Percentiles rank a stretch among this genome's conserved stretches.
These are phyloP conservation scores for Coprinopsis sp. DNA, from an alignment of 768 basidiomycete species.

Conservation along the genomic window DNA sequence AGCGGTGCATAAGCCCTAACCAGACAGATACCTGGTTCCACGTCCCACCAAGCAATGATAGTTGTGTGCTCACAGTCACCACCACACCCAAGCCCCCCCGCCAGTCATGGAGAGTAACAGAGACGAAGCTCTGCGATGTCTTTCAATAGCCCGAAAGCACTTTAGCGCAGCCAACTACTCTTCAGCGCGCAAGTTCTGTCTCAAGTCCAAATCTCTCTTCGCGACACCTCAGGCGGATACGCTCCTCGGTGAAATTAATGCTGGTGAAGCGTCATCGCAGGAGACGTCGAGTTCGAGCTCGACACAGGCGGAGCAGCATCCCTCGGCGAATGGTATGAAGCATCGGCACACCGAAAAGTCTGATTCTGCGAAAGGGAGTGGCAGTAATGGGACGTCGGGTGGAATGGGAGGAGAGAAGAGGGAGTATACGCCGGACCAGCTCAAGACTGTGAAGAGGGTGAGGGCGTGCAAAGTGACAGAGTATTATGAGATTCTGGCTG, in stretches of 20 bases:
- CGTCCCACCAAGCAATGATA: too few relatives aligned
- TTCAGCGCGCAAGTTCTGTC: constrained; percentile 83
- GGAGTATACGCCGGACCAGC: constrained; percentile 84
- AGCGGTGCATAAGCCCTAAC: too few relatives aligned
- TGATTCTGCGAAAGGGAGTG: constrained; percentile 25
- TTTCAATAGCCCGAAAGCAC: constrained; percentile 75
- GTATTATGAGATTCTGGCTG: constrained; percentile 87
- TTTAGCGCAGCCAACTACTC: constrained; percentile 64
- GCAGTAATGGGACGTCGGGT: constrained; percentile 54
- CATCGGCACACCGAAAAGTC: constrained; percentile 42
- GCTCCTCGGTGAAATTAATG: constrained; percentile 63
- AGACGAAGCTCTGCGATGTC: constrained; percentile 82
- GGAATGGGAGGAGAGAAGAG: constrained; percentile 71
- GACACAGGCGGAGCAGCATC: constrained; percentile 56
- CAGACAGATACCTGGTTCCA: too few relatives aligned
- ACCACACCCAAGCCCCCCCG: background rate
- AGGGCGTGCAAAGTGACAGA: constrained; percentile 80
- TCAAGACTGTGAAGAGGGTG: constrained; percentile 79
- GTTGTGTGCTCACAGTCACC: background rate
- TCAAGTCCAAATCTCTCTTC: constrained; percentile 82
- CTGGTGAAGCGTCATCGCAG: constrained; percentile 43
- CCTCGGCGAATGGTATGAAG: constrained; percentile 68
- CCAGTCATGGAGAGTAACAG: constrained; percentile 78
- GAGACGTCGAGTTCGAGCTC: constrained; percentile 40
- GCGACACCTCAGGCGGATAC: constrained; percentile 69